Evolutionary conservation across 768 basidiomycete species (phyloP), one percentile per base, ranked within the genome.

Genomic region (Gautieria morchelliformis): DNA sequence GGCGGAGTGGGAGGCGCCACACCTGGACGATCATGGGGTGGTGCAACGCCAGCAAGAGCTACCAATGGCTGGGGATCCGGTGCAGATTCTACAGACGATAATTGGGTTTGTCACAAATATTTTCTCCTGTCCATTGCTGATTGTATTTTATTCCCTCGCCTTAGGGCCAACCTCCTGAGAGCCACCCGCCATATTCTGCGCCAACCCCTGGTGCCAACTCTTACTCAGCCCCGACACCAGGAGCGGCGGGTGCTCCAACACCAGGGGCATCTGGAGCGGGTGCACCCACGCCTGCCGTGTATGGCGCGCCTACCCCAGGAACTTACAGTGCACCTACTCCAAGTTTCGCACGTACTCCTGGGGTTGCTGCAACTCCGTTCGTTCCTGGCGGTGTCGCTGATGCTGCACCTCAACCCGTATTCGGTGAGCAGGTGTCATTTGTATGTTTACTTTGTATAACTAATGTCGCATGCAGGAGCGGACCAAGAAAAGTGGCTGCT

Each of bases 221-320:
- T 65, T 51, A 66, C 45, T 72, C 61, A 51, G 73, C 67, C 40
- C 58, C 66, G 22, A 74, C 71, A 1, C 69, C 70, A 12, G 62
- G 44, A 45, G 35, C 14, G n/a, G 56, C 48, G 56, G 62, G 52
- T 19, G 74, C 74, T n/a, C 74, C 75, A 0, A 77, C 74, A 8
- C 76, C 77, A 37, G 71, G 69, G 12, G 61, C 53, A 11, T 61
- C 68, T 7, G 74, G 73, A 1, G 71, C 74, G 0, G 76, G 76
- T 1, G 70, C 71, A 8, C 72, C 71, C 14, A 71, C 72, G 32
- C 71, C 72, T 11, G 71, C 67, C 11, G 60, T 64, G 20, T 63
- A 64, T 49, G 44, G 66, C 20, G 63, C 60, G 39, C 64, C 60
- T 33, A 62, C 59, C 47, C 61, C 58, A 8, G 47, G 53, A 41